Evolutionary conservation across 2,329 filamentous ascomycete genomes (phyloP).

Genomic region (Trichoderma guizhouense): DNA sequence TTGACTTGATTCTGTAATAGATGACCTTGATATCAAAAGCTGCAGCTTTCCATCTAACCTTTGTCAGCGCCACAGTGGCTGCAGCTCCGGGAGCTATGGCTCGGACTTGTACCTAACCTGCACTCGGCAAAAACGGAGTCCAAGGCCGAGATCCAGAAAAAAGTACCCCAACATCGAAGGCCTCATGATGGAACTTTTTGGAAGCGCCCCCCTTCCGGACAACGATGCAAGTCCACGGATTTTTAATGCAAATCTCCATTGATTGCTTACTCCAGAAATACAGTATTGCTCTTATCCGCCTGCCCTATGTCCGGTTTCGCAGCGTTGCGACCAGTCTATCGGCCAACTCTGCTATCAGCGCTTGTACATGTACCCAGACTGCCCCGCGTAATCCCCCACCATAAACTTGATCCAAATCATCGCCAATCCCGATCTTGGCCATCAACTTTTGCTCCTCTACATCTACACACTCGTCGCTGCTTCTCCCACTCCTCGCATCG

Average conservation of each 20-base stretch:
- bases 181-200: background rate
- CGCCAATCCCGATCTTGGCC: background rate
- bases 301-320: background rate
- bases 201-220: background rate
- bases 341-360: background rate
- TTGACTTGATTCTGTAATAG: background rate
- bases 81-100: background rate
- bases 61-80: background rate
- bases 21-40: background rate
- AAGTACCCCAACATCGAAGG: background rate
- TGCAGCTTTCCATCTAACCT: background rate
- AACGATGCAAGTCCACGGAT: background rate
- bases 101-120: background rate
- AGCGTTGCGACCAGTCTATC: background rate
- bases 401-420: background rate
- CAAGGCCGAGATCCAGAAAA: background rate
- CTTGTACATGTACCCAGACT: background rate
- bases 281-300: background rate
- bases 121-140: background rate
- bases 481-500: background rate
- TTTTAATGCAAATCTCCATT: background rate
- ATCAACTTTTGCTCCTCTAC: background rate
- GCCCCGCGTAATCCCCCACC: conserved; percentile 17
- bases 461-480: background rate
- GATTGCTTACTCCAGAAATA: background rate